Base-by-base conservation (phyloP, 2,329 filamentous ascomycete genomes). In the Penicillium nordicum region DNA sequence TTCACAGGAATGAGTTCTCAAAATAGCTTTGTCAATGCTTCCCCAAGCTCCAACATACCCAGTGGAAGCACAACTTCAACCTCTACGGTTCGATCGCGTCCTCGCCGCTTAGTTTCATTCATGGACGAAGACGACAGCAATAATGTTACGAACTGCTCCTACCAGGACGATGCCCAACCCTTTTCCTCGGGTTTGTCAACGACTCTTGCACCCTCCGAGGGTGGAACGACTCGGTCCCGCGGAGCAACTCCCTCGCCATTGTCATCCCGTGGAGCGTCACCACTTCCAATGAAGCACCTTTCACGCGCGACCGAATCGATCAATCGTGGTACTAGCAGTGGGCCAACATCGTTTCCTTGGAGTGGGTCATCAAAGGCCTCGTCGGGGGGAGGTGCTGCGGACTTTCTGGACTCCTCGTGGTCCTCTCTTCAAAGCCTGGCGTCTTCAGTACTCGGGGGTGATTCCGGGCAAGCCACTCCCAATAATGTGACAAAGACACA, bases 361-460 rank as follows among this genome's bases (percentile, higher is more conserved):
- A 55, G 68, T 57, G 57, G 61, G 41, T 55, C 64, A 45, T 58
- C 53, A 48, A 55, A 68, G 51, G 52, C 67, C 27, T 61, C 68
- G 10, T 65, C 66, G 38, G 67, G 67, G 36, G 63, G 62, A 40
- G 60, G 64, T 44, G 64, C 69, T 23, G 57, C 71, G 45, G 71
- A 74, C 62, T 71, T 79, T 50, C 69, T 78, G 61, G 77, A 78
- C 55, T 73, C 75, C 27, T 74, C 76, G 5, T 80, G 78, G 78
- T 76, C 77, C n/a, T 79, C 78, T 16, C 65, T 80, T 45, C 76
- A 79, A 62, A 76, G 71, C 37, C 61, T 80, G 42, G 78, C 78
- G n/a, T 79, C 78, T 4, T 76, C 75, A n/a, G 68, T 80, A 29
- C 53, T 79, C 40, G 77, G 77, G n/a, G 75, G 69, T 47, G 75